Base-by-base conservation (phyloP, 805 yeast species). In the Kazachstania bromeliacearum region DNA sequence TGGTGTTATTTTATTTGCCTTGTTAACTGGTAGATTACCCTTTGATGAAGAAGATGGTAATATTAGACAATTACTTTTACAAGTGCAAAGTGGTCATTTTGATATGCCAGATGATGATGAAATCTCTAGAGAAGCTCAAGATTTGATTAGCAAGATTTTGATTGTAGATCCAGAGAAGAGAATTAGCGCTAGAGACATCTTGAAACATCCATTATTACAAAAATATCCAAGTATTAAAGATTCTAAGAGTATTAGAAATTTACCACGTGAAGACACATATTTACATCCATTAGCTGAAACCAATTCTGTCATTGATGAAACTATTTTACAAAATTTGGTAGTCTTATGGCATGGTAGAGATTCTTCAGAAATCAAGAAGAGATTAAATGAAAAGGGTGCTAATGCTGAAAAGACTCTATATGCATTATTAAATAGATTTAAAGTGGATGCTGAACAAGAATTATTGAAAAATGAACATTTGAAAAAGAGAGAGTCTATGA, bases 21-120 rank as follows among this genome's bases (percentile, higher is more conserved):
- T 92, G 33, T 68, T 92, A 31, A 88, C 97, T 0, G 98, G 97
- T 27, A 89, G 92, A 57, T 66, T 92, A 40, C 98, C 98, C 2
- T 92, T 92, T 57, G 98, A 92, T 60, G 64, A 59, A 42, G 63
- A 58, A 44, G 96, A 92, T 60, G 96, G 89, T 46, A 87, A 87
- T 58, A 87, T 92, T 45, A 73, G 97, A 50, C 79, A 81, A 51
- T 66, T 92, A 44, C 67, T 92, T 34, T 64, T 85, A 47, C 92
- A 92, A 57, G 98, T 92, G 16, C 96, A 89, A 63, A 75, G 79
- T 37, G 98, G 98, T 27, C 72, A 74, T 50, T 92, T 78, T 57
- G 72, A 72, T 38, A 84, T 89, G 79, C 96, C 96, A 25, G 69
- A 68, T 30, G 77, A 79, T 40, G 70, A 71, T 32, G 80, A 82